Base-by-base conservation (phyloP, 2,329 filamentous ascomycete genomes). In the Diaporthe vaccinii region DNA sequence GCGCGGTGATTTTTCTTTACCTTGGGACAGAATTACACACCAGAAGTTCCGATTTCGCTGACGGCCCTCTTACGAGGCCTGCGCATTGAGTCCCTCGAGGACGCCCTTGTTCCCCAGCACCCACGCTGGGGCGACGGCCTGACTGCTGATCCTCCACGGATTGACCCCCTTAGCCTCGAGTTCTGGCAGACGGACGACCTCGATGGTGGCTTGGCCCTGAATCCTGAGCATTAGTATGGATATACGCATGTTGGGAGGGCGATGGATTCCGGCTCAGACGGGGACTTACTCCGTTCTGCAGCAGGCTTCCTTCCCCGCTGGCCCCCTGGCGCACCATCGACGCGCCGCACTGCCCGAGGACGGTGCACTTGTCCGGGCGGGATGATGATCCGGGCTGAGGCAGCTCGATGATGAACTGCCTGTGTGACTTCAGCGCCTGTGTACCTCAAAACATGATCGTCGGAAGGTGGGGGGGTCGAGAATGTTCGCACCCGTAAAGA, bases 61-160 rank as follows among this genome's bases (percentile, higher is more conserved):
- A 28, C 15, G 3, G n/a, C 31, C 28, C n/a, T 5, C 28, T 49
- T 36, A 72, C 14, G 70, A 31, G 34, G 6, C 22, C n/a, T 49
- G 49, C 8, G 46, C 58, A 15, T 51, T 31, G 8, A 71, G 3
- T 17, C 58, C 74, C 12, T 70, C 73, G 61, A 77, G 73, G 6
- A 79, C 75, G 7, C 46, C 73, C n/a, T n/a, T 36, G 68, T 79
- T 82, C 4, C 80, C 80, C 36, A 78, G 79, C 41, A 79, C 76
- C 82, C 81, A 83, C 14, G 74, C 71, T 25, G 77, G 39, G 15
- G 75, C 74, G 57, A 79, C 73, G 17, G 69, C 77, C 31, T 81
- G 80, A 46, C 74, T 79, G 39, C 76, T 79, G 62, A 83, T 79
- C 5, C 82, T 77, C 82, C 81, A 83, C 0, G 81, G 80, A 69